phyloP scores from a whole-genome alignment of 331 rosid genomes.

The Pyracantha coccinea region DNA sequence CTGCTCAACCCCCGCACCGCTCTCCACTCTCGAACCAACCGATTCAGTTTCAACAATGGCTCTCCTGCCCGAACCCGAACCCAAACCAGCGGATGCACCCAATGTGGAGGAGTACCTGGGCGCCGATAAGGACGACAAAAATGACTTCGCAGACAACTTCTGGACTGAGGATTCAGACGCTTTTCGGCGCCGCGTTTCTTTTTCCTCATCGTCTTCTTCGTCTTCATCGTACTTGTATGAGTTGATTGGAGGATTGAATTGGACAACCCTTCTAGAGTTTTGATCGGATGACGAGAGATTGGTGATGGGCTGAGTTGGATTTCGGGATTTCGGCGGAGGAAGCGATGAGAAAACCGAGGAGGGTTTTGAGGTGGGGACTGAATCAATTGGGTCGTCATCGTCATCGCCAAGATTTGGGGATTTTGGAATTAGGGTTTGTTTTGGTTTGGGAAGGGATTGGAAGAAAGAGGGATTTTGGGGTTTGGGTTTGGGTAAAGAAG shows the following conservation, averaged over 20 bases:
- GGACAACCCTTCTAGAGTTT: conserved; percentile 47
- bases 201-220: conserved; percentile 36
- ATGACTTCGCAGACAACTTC: conserved; percentile 47
- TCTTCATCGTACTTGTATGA: conserved; percentile 38
- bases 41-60: conserved; percentile 47
- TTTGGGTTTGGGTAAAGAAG: conserved; percentile 50
- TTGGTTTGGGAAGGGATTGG: conserved; percentile 49
- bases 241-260: conserved; percentile 62
- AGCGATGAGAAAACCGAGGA: conserved; percentile 31
- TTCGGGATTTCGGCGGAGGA: conserved; percentile 57
- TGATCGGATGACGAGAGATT: conserved; percentile 25
- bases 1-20: conserved; percentile 21
- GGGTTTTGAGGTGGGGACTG: conserved; percentile 11
- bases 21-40: conserved; percentile 9
- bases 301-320: conserved; percentile 13
- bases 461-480: conserved; percentile 48
- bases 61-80: conserved; percentile 64
- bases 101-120: conserved; percentile 56
- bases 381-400: conserved; percentile 3
- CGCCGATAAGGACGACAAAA: conserved; percentile 70
- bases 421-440: conserved; percentile 18
- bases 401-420: conserved; percentile 5
- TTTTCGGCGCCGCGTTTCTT: conserved; percentile 30
- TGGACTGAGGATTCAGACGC: conserved; percentile 31
- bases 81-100: conserved; percentile 42